Evolutionary conservation across 805 yeast species (phyloP).

Genomic region (Ogataea nakhonphanomensis): DNA sequence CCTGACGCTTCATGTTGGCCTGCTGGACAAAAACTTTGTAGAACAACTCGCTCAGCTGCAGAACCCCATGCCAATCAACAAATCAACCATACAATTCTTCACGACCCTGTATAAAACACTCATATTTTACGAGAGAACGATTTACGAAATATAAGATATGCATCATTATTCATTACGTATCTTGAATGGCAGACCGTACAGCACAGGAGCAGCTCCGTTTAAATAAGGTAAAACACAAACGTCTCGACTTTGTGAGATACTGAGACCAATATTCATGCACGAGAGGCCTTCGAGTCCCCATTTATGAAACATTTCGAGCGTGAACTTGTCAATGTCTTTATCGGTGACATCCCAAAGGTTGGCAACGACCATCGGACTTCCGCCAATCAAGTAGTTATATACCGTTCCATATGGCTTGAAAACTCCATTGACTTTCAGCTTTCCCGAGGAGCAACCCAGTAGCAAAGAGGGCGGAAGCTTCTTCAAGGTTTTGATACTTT

Average conservation of each 20-base stretch:
- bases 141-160: not conserved
- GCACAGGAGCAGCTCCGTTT: constrained; percentile 91
- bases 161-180: constrained; percentile 15
- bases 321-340: constrained; percentile 85
- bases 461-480: constrained; percentile 59
- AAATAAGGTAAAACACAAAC: constrained; percentile 67
- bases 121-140: constrained; percentile 4
- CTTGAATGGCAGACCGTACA: constrained; percentile 78
- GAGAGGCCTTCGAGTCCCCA: constrained; percentile 52
- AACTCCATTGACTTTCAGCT: constrained; percentile 51
- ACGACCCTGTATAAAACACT: constrained; percentile 1
- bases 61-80: constrained; percentile 5
- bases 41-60: not conserved
- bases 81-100: not conserved
- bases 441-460: constrained; percentile 90
- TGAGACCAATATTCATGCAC: constrained; percentile 41
- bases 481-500: constrained; percentile 44
- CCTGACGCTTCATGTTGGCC: constrained; percentile 1
- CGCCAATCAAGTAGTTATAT: constrained; percentile 70
- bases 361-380: constrained; percentile 78
- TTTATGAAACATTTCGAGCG: constrained; percentile 52
- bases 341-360: constrained; percentile 97
- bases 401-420: constrained; percentile 77
- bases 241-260: constrained; percentile 61
- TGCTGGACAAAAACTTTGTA: constrained; percentile 1